These are phyloP conservation scores for Fusarium sp. DNA, from an alignment of 2,329 filamentous ascomycete genomes.

Conservation along the genomic window DNA sequence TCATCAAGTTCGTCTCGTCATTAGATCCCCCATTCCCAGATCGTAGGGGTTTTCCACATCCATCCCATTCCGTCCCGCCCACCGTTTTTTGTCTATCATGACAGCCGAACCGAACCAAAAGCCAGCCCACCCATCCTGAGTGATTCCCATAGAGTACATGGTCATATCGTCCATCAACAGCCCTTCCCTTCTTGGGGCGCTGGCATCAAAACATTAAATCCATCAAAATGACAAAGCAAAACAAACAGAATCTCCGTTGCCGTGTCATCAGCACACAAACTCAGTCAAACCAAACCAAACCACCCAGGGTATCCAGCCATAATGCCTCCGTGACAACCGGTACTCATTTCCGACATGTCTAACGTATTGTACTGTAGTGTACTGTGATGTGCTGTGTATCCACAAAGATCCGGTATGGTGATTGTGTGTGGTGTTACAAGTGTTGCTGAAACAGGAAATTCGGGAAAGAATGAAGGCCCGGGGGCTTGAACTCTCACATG, in stretches of 20 bases:
- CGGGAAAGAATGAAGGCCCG: constrained; percentile 28
- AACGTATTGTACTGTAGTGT: constrained; percentile 20
- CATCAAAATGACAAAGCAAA: constrained; percentile 15
- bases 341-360: constrained; percentile 28
- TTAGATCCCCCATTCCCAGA: constrained; percentile 36
- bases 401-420: constrained; percentile 33
- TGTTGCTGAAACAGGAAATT: constrained; percentile 33
- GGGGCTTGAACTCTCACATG: constrained; percentile 43
- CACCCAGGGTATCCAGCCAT: constrained; percentile 38
- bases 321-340: constrained; percentile 29
- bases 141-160: constrained; percentile 41
- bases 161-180: constrained; percentile 37
- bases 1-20: constrained; percentile 48
- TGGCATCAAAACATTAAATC: constrained; percentile 25
- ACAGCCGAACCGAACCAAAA: constrained; percentile 28
- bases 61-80: background rate
- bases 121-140: constrained; percentile 16
- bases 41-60: constrained; percentile 33
- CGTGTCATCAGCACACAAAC: constrained; percentile 18
- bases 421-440: constrained; percentile 42
- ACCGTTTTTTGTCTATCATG: constrained; percentile 45
- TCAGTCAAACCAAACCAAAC: constrained; percentile 24
- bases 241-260: constrained; percentile 10
- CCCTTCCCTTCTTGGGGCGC: constrained; percentile 25
- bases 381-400: constrained; percentile 32